Conservation (phyloP, 441 rosid genomes). For the Aleurites moluccanus region DNA sequence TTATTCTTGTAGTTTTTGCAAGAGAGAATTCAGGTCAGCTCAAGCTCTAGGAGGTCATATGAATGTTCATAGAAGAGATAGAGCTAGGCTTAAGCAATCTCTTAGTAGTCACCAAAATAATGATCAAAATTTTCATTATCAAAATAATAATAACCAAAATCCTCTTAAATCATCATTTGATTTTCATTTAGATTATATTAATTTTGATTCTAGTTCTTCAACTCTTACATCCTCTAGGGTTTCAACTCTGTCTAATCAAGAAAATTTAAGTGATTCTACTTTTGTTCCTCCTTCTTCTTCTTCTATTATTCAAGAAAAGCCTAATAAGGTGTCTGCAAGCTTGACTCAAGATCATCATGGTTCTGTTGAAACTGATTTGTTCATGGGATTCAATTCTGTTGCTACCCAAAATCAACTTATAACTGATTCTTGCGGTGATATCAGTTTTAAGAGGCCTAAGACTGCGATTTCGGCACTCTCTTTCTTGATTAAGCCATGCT, state of each 20-base stretch:
- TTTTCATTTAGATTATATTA: constrained; percentile 18
- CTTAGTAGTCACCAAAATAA: constrained; percentile 28
- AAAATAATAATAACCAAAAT: constrained; percentile 18
- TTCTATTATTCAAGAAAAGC: constrained; percentile 19
- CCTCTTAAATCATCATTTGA: constrained; percentile 19
- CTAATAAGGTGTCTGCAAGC: not conserved
- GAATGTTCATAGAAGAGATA: constrained; percentile 94
- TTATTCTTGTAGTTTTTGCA: constrained; percentile 86
- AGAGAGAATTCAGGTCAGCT: constrained; percentile 90
- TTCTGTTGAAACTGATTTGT: constrained; percentile 43
- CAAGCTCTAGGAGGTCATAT: constrained; percentile 98
- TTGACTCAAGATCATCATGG: constrained; percentile 17
- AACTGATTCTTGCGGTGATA: constrained; percentile 14
- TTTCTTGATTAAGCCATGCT: constrained; percentile 23
- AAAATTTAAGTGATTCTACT: constrained; percentile 20
- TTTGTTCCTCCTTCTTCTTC: constrained; percentile 21
- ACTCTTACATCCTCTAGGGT: constrained; percentile 39
- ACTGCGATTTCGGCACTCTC: constrained; percentile 29
- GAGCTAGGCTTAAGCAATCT: constrained; percentile 84
- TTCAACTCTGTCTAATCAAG: constrained; percentile 30
- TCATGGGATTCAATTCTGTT: constrained; percentile 44
- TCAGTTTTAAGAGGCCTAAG: constrained; percentile 37
- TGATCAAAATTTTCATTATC: constrained; percentile 18
- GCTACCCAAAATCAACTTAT: constrained; percentile 16
- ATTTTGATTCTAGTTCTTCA: constrained; percentile 14